Base-by-base conservation (phyloP, 176 grass and related monocot species). In the Cenchrus purpureus region DNA sequence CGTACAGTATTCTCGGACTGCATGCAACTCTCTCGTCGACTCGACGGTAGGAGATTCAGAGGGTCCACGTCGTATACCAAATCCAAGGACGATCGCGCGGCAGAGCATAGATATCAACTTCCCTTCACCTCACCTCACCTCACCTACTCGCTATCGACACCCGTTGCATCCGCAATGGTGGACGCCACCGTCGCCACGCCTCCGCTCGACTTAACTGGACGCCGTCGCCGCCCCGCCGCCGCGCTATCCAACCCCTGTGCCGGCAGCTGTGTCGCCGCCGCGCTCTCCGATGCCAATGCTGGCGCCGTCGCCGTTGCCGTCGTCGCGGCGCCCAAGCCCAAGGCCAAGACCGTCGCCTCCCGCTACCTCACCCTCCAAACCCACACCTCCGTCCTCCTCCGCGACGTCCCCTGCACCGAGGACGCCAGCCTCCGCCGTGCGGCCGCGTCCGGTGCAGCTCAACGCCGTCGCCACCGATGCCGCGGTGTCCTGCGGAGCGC, bases 311-410 rank as follows among this genome's bases (percentile, higher is more conserved):
- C 85, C 20, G 77, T 73, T 56, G 73, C 69, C 43, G 19, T 22
- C n/a, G 57, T 68, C 8, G 74, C 77, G 37, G 37, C 63, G 2
- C 12, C 22, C 28, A 51, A 62, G 34, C 6, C 87, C 25, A 79
- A 71, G 68, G 8, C 60, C 28, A 89, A 74, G 73, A 1, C 64
- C 52, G 60, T 72, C 42, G 57, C 81, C 37, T 80, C 88, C 7
- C 73, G 82, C 73, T 73, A 86, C 79, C 71, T 73, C 25, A 52
- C 1, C 46, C 2, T 1, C 48, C 22, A 15, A 34, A 34, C 32
- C 32, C 32, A 34, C 32, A n/a, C n/a, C 32, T 34, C 32, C 32
- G 32, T 34, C 32, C 32, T 34, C 32, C 32, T 34, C 71, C 7
- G 65, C 79, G 3, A 65, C 71, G 11, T 48, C 62, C 19, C 10